Evolutionary conservation across 129 eudicot genomes (phyloP).

Genomic region (Sambucus nigra): DNA sequence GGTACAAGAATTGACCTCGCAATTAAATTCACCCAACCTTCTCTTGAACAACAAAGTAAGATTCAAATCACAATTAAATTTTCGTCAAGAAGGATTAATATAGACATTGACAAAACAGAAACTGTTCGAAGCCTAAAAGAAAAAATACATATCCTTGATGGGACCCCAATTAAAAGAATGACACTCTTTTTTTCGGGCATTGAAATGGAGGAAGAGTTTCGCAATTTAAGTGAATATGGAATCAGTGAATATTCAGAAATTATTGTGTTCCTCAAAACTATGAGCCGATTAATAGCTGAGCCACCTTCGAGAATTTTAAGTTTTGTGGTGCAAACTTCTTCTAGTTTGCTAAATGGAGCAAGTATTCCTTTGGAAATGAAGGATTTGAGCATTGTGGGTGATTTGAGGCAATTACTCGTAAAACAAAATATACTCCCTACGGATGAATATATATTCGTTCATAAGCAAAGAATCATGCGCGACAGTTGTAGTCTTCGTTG

Average conservation of each 20-base stretch:
- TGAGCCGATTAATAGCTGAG: conserved; percentile 38
- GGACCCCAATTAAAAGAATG: conserved; percentile 81
- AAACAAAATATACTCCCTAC: conserved; percentile 37
- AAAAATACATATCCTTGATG: conserved; percentile 73
- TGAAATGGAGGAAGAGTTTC: conserved; percentile 71
- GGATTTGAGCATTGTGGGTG: conserved; percentile 48
- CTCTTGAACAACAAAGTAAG: conserved; percentile 17
- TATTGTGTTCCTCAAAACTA: conserved; percentile 38
- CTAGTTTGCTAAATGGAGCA: conserved; percentile 47
- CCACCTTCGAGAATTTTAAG: conserved; percentile 49
- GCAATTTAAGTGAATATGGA: conserved; percentile 58
- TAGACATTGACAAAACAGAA: conserved; percentile 58
- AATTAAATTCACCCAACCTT: conserved; percentile 18
- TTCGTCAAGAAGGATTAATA: conserved; percentile 41
- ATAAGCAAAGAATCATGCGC: conserved; percentile 85
- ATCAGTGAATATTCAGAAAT: conserved; percentile 48
- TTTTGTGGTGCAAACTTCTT: conserved; percentile 70
- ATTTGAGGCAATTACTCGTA: conserved; percentile 40
- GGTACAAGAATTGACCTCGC: conserved; percentile 60
- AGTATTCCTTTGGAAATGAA: conserved; percentile 66
- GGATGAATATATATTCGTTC: conserved; percentile 82
- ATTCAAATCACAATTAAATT: conserved; percentile 47
- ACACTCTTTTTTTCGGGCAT: conserved; percentile 34
- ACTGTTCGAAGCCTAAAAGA: conserved; percentile 82
- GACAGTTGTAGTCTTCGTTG: conserved; percentile 77